phyloP scores from a whole-genome alignment of 2,329 filamentous ascomycete genomes.

The Colletotrichum salicis region DNA sequence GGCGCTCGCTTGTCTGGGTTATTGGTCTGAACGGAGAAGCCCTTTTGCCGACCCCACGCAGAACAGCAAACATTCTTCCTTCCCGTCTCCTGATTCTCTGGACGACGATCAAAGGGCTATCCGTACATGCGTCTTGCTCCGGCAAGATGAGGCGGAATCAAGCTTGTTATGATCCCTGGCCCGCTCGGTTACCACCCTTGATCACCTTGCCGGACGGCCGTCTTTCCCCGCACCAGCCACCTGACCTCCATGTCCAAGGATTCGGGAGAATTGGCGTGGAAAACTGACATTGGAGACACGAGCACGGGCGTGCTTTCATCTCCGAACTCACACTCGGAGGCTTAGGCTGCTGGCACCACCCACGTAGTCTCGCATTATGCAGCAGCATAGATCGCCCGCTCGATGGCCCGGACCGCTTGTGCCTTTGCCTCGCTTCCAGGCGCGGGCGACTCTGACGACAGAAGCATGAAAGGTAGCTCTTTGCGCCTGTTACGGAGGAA shows the following conservation, averaged over 20 bases:
- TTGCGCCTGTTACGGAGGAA: not conserved
- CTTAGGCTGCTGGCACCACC: not conserved
- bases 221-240: not conserved
- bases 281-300: not conserved
- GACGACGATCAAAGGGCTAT: not conserved
- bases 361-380: not conserved
- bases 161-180: not conserved
- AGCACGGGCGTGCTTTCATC: not conserved
- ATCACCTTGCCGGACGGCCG: not conserved
- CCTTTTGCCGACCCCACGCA: not conserved
- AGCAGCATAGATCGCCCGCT: not conserved
- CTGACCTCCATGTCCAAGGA: not conserved
- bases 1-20: slow-evolving; percentile 17
- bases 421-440: not conserved
- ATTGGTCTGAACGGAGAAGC: slow-evolving; percentile 2
- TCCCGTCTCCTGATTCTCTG: not conserved
- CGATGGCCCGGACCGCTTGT: not conserved
- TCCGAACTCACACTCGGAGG: not conserved
- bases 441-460: not conserved
- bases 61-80: not conserved
- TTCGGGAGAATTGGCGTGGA: not conserved
- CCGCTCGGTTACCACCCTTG: not conserved
- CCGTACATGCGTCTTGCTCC: not conserved
- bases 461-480: not conserved
- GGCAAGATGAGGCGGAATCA: not conserved